Base-by-base conservation (phyloP, 2,329 filamentous ascomycete genomes). In the Phialocephala subalpina region DNA sequence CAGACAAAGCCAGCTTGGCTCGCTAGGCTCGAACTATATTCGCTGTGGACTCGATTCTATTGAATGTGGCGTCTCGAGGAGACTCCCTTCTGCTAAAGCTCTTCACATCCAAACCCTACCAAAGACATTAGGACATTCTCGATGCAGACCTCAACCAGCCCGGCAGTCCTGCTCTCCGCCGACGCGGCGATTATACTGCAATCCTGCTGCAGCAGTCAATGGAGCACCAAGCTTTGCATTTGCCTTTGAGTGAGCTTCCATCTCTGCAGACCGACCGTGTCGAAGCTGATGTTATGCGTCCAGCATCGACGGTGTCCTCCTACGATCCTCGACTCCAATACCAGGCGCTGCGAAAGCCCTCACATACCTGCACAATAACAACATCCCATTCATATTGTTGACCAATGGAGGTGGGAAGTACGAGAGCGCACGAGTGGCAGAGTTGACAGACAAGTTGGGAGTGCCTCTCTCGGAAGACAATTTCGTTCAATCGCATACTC, bases 321-420 rank as follows among this genome's bases (percentile, higher is more conserved):
- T 98, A 36, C 93, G 94, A 75, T 91, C 92, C 67, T 88, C 91
- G 3, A 87, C 90, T 68, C 89, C 92, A 2, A 89, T 98, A 56
- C 91, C 93, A 1, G 91, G 92, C 36, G 95, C 96, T 1, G 83
- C 87, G 1, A 85, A 92, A 74, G 86, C 94, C 16, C 85, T 99
- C 22, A 81, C 83, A 35, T 90, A 89, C 74, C 88, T 98, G 22
- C 88, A 94, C 72, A 80, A 85, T 56, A 85, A 94, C 74, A 84
- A 87, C 56, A 93, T 97, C 55, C 94, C 94, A 14, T 98, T 97
- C 80, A 95, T 99, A 74, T 87, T 99, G 38, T 84, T 99, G 69
- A 99, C 96, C 66, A 99, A 99, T 79, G 96, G 96, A 72, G 96
- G 96, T 49, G 96, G 96, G 65, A 93, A 91, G 75, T 87, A 89